Evolutionary conservation across 768 basidiomycete genomes (phyloP), one percentile per base, ranked within the genome.

Genomic region (Mycena kentingensis): DNA sequence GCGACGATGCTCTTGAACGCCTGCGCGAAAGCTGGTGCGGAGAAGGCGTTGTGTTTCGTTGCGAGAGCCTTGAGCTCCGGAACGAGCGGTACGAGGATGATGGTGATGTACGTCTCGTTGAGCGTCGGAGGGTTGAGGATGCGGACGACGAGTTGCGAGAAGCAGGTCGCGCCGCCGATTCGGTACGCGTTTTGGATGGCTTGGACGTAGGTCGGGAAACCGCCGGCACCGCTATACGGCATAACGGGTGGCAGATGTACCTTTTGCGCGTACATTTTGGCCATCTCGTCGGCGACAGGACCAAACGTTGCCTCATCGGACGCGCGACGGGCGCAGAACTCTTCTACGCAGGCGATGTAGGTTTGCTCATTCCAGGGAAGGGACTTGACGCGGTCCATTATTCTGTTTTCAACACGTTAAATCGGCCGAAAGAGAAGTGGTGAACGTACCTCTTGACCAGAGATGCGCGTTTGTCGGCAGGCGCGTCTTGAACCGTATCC

Each of bases 301-400:
- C 21, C 32, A 24, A 47, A 47, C 5, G 46, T 24, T 11, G 29
- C 32, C 13, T 21, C 31, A 21, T 34, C 25, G 31, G 31, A 19
- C 22, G 21, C 18, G 8, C 41, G 41, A 12, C 46, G 29, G 21
- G 29, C 34, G n/a, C 24, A n/a, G 34, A 47, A 47, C 34, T 47
- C 46, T 24, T 34, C 28, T 21, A 47, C 21, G 26, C 46, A 47
- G 3, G 46, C 46, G 12, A 35, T 24, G 31, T 32, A 47, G n/a
- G 18, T 25, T 22, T 34, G 18, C 21, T 47, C 46, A 24, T 35
- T 47, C 46, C 46, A 47, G 36, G 46, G 46, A 16, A 47, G 22
- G 31, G 46, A 16, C 26, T 47, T 47, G 31, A 47, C 21, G 34
- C 25, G 21, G 3, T 29, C n/a, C 18, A 47, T 47, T 12, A 47